phyloP scores from a whole-genome alignment of 768 basidiomycete species.

The Phanerochaete sordida region DNA sequence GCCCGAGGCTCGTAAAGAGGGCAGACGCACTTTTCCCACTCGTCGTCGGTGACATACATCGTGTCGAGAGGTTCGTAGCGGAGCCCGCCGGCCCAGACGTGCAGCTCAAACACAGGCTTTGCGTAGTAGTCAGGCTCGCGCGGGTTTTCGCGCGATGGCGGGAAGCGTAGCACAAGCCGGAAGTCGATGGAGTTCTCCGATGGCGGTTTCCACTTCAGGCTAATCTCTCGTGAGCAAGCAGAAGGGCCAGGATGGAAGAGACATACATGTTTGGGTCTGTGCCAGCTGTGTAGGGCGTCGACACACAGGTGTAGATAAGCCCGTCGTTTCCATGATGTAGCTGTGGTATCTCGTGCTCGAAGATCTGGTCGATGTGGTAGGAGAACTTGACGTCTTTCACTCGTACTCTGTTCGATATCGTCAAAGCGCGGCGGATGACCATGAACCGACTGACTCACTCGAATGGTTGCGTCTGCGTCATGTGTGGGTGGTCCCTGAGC shows the following conservation, averaged over 20 bases:
- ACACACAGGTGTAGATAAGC: conserved; percentile 92
- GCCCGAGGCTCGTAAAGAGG: conserved; percentile 2
- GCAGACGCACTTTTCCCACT: conserved; percentile 84
- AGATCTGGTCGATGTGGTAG: conserved; percentile 85
- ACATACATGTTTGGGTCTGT: conserved; percentile 89
- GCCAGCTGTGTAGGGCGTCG: conserved; percentile 70
- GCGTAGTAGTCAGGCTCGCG: conserved; percentile 72
- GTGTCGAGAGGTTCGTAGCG: conserved; percentile 83
- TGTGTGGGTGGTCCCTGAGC: conserved; percentile 64
- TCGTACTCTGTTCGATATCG: conserved; percentile 52
- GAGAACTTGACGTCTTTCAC: conserved; percentile 87
- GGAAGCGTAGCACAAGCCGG: conserved; percentile 92
- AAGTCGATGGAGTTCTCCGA: conserved; percentile 98
- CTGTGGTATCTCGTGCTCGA: conserved; percentile 76
- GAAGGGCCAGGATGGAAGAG: background rate
- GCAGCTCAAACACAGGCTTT: conserved; percentile 82
- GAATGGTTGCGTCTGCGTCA: conserved; percentile 68
- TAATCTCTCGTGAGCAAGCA: background rate
- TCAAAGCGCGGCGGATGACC: background rate
- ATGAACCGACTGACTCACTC: conserved; percentile 50
- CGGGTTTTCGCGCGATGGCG: conserved; percentile 51
- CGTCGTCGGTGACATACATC: conserved; percentile 80
- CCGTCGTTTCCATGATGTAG: conserved; percentile 94
- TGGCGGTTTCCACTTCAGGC: conserved; percentile 96
- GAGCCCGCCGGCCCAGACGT: conserved; percentile 80